phyloP scores from a whole-genome alignment of 2,329 filamentous ascomycete species.

The Sodiomyces alkalinus region DNA sequence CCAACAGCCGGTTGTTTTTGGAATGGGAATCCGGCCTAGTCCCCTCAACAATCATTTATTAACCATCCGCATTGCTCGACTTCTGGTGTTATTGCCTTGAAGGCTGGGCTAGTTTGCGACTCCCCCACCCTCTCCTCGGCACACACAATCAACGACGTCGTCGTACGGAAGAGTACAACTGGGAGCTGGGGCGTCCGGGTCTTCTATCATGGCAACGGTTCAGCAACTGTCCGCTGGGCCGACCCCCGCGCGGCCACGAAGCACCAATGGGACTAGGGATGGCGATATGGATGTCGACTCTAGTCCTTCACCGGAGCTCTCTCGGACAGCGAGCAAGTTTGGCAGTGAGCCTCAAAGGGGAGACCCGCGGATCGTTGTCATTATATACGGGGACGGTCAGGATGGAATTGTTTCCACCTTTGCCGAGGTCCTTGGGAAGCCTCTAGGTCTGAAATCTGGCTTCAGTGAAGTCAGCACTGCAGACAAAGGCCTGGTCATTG shows the following conservation, averaged over 20 bases:
- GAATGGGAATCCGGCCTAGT: too few species aligned
- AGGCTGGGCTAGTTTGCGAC: too few species aligned
- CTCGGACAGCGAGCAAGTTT: slow-evolving; percentile 23
- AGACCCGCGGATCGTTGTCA: slow-evolving; percentile 43
- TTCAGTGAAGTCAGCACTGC: slow-evolving; percentile 37
- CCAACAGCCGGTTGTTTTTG: too few species aligned
- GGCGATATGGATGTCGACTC: slow-evolving; percentile 19
- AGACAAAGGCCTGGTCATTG: slow-evolving; percentile 51
- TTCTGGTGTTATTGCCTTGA: too few species aligned
- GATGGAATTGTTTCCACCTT: slow-evolving; percentile 61
- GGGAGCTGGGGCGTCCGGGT: too few species aligned
- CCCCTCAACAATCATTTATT: too few species aligned
- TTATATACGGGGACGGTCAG: slow-evolving; percentile 57
- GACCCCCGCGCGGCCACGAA: slow-evolving; percentile 13
- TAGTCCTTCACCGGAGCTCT: slow-evolving; percentile 16
- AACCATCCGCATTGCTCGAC: too few species aligned
- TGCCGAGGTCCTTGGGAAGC: slow-evolving; percentile 66
- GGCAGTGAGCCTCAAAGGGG: slow-evolving; percentile 32
- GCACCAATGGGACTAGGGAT: slow-evolving; percentile 12
- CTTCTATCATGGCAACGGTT: slow-evolving; percentile 23
- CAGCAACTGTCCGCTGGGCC: slow-evolving; percentile 20
- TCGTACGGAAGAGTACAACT: too few species aligned
- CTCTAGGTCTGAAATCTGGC: slow-evolving; percentile 42
- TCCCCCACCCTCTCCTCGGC: too few species aligned
- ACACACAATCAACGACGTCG: too few species aligned